Evolutionary conservation across 2,329 filamentous ascomycete genomes (phyloP).

Genomic region (Phaeosphaeriaceae sp.): DNA sequence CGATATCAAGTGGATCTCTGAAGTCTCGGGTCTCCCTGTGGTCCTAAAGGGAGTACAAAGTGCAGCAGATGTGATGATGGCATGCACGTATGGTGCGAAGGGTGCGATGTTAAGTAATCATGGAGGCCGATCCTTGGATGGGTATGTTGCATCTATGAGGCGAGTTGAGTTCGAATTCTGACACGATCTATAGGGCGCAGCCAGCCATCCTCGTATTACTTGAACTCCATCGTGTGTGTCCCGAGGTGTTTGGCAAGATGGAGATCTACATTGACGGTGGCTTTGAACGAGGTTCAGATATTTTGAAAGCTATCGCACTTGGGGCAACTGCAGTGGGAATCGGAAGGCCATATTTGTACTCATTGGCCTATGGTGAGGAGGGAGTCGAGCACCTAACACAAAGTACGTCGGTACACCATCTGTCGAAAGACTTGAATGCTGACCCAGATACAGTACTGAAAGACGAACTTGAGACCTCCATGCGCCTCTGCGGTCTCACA

Average conservation of each 20-base stretch:
- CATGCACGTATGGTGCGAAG: conserved; percentile 1
- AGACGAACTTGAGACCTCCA: conserved; percentile 69
- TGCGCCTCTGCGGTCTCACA: conserved; percentile 69
- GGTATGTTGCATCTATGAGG: neutral
- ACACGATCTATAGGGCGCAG: conserved; percentile 13
- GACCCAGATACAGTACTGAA: conserved; percentile 34
- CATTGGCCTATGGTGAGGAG: conserved; percentile 5
- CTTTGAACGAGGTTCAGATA: conserved; percentile 67
- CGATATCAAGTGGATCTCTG: conserved; percentile 36
- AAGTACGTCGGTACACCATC: conserved; percentile 3
- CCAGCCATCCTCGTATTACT: conserved; percentile 49
- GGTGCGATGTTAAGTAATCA: conserved; percentile 58
- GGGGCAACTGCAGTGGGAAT: conserved; percentile 68
- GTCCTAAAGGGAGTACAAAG: conserved; percentile 37
- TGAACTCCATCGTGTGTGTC: conserved; percentile 67
- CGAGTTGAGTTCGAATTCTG: neutral
- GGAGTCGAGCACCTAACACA: conserved; percentile 9
- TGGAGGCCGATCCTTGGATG: conserved; percentile 57
- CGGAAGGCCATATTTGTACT: conserved; percentile 66
- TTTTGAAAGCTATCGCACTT: conserved; percentile 71
- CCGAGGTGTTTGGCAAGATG: conserved; percentile 64
- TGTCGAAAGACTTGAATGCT: neutral
- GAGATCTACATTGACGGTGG: conserved; percentile 71
- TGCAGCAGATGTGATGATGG: conserved; percentile 6
- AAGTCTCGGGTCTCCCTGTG: conserved; percentile 26